Conservation (phyloP, 495 filamentous ascomycete genomes). For the Geopyxis carbonaria region DNA sequence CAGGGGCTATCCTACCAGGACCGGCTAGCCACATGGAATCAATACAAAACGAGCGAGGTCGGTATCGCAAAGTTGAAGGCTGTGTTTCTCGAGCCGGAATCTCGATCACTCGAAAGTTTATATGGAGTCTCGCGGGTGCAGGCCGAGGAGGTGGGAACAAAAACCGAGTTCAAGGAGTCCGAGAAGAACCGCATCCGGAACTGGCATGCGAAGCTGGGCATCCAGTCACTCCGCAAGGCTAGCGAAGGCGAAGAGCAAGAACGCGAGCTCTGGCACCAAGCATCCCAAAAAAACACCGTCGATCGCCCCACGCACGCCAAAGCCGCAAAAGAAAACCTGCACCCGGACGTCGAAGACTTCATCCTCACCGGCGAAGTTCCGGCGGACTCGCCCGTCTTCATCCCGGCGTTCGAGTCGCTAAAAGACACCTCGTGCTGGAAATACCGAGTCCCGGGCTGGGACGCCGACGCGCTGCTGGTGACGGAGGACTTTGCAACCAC, state of each 20-base stretch:
- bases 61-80: too few species aligned
- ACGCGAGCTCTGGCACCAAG: conserved; percentile 46
- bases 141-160: too few species aligned
- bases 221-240: conserved; percentile 24
- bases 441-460: conserved; percentile 28
- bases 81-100: conserved; percentile 29
- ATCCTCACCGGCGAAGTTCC: conserved; percentile 33
- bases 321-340: conserved; percentile 30
- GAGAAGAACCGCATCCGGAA: too few species aligned
- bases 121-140: too few species aligned
- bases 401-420: too few species aligned
- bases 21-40: conserved; percentile 16
- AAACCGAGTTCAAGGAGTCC: too few species aligned
- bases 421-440: conserved; percentile 27
- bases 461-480: conserved; percentile 31
- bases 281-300: conserved; percentile 40
- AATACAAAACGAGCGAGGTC: too few species aligned
- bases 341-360: conserved; percentile 31
- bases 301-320: conserved; percentile 29
- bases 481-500: conserved; percentile 42
- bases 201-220: conserved; percentile 26
- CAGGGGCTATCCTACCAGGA: conserved; percentile 37
- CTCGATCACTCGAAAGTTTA: conserved; percentile 30
- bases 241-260: conserved; percentile 52
- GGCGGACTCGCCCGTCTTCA: too few species aligned